Evolutionary conservation across 768 basidiomycete genomes (phyloP).

Genomic region (Phaeotremella skinneri): DNA sequence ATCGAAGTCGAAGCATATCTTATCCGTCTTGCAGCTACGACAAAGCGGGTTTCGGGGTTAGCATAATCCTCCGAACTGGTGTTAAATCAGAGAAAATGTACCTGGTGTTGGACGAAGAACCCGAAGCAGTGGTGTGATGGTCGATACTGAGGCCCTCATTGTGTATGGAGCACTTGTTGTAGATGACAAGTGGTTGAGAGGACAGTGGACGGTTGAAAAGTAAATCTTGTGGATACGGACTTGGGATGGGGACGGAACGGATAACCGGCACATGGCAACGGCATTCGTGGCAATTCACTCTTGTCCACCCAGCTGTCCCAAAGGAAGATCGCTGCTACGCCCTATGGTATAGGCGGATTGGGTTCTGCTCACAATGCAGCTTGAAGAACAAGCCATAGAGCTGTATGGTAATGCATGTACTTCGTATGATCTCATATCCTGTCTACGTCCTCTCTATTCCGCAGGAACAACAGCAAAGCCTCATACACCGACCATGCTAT

Average conservation of each 20-base stretch:
- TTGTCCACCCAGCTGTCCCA: no score
- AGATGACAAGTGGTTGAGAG: no score
- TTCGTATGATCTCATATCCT: neutral
- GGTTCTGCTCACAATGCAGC: no score
- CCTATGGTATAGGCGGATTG: no score
- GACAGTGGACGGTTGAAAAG: neutral
- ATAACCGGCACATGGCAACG: neutral
- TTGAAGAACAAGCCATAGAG: no score
- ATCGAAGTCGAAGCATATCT: slow-evolving; percentile 66
- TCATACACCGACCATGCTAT: slow-evolving; percentile 93
- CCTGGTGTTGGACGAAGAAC: neutral
- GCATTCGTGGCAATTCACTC: neutral
- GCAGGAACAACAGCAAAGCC: slow-evolving; percentile 42
- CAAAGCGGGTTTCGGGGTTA: no score
- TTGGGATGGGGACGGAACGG: neutral
- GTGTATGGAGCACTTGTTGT: neutral
- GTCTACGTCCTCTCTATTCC: slow-evolving; percentile 32
- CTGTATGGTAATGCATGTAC: no score
- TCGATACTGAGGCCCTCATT: neutral
- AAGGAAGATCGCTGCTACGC: no score
- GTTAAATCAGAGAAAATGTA: neutral
- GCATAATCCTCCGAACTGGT: neutral
- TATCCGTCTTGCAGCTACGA: slow-evolving; percentile 10
- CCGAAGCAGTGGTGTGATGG: neutral
- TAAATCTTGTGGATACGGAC: neutral